Percentiles rank a stretch among this genome's conserved stretches.
These are phyloP conservation scores for Aquilaria agallochum DNA, from an alignment of 441 rosid genomes.

Conservation along the genomic window DNA sequence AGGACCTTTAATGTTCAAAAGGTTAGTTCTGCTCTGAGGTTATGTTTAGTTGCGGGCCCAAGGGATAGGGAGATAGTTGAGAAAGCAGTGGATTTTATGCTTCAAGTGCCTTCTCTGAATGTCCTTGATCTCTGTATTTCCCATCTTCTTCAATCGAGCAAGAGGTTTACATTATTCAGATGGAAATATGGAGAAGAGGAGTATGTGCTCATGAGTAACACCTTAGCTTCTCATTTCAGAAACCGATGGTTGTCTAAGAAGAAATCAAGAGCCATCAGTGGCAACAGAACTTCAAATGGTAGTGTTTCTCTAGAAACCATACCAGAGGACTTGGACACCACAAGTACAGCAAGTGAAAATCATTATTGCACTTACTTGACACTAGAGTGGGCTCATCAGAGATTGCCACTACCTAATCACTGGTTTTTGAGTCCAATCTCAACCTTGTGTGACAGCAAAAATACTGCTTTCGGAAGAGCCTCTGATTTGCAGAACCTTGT, in stretches of 20 bases:
- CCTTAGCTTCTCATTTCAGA: conserved; percentile 65
- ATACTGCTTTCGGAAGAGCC: conserved; percentile 23
- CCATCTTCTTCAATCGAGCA: conserved; percentile 34
- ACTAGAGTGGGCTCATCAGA: conserved; percentile 83
- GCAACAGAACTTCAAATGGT: conserved; percentile 21
- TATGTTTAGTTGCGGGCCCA: conserved; percentile 67
- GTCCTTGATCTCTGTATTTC: conserved; percentile 37
- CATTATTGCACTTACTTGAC: conserved; percentile 25
- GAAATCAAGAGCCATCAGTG: conserved; percentile 37
- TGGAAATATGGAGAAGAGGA: conserved; percentile 53
- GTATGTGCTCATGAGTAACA: conserved; percentile 40
- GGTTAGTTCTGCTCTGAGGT: conserved; percentile 53
- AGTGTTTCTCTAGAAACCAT: conserved; percentile 58
- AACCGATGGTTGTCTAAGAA: conserved; percentile 68
- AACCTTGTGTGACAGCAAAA: conserved; percentile 34
- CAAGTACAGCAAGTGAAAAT: conserved; percentile 34
- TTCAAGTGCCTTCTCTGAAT: conserved; percentile 55
- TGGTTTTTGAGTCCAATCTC: conserved; percentile 93
- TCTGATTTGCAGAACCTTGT: conserved; percentile 19
- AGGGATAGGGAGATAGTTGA: conserved; percentile 53
- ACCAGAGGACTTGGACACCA: conserved; percentile 58
- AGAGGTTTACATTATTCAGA: conserved; percentile 27
- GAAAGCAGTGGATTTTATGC: conserved; percentile 56
- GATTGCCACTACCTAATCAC: conserved; percentile 80
- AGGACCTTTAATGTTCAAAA: conserved; percentile 26